Percentiles rank a stretch among this genome's conserved stretches.
Evolutionary conservation across 129 eudicot species (phyloP).

Genomic region (Ambrosia trifida): DNA sequence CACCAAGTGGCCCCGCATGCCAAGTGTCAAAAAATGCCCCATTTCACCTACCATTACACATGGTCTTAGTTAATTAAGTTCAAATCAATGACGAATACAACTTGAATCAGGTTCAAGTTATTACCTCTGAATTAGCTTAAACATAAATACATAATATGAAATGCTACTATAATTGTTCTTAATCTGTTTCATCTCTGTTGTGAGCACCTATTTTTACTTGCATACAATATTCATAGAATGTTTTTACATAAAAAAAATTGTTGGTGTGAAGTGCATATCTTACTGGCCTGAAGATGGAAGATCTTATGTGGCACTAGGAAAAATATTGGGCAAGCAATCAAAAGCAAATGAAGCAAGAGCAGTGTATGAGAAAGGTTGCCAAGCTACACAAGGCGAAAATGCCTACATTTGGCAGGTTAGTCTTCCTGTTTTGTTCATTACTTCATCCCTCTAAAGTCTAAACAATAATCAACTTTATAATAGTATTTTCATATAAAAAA

Average conservation of each 20-base stretch:
- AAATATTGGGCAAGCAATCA: conserved; percentile 74
- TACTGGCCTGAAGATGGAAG: conserved; percentile 99
- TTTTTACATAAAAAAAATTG: neutral
- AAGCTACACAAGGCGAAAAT: conserved; percentile 98
- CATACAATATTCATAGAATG: conserved; percentile 18
- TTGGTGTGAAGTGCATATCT: conserved; percentile 67
- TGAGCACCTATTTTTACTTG: conserved; percentile 16
- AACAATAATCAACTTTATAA: no score
- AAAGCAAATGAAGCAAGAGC: conserved; percentile 76
- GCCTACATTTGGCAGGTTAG: conserved; percentile 97
- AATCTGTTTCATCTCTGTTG: conserved; percentile 16
- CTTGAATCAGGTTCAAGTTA: neutral
- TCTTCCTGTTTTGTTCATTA: conserved; percentile 4
- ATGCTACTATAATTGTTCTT: conserved; percentile 3
- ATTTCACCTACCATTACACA: no score
- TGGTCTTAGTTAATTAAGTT: neutral
- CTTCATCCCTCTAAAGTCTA: neutral
- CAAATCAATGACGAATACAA: neutral
- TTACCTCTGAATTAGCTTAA: neutral
- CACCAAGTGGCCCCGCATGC: no score
- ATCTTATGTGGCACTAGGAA: conserved; percentile 88
- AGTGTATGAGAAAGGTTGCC: conserved; percentile 93
- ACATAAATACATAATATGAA: conserved; percentile 11
- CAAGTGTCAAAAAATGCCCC: no score
- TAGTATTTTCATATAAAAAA: neutral